These are phyloP conservation scores for Cryptosporidium parvum DNA, from an alignment of 169 alveolate genomes.

Conservation along the genomic window DNA sequence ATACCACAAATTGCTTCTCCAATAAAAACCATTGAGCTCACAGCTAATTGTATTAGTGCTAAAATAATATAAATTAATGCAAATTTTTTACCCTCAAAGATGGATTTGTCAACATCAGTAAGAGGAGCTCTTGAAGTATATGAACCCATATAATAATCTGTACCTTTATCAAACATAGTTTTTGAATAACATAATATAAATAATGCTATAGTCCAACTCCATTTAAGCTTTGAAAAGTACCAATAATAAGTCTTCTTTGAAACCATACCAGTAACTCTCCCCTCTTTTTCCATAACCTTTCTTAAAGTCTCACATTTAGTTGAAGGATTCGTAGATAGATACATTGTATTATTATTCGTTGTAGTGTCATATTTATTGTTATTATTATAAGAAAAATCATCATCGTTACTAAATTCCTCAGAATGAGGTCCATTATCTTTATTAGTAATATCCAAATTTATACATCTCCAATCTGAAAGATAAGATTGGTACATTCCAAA, in stretches of 20 bases:
- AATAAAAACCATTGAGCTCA: conserved; percentile 68
- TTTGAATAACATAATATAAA: conserved; percentile 29
- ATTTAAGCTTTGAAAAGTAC: conserved; percentile 64
- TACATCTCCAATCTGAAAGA: conserved; percentile 17
- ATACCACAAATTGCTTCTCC: conserved; percentile 77
- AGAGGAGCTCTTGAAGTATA: conserved; percentile 58
- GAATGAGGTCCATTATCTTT: neutral
- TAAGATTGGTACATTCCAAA: conserved; percentile 45
- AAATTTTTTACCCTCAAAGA: conserved; percentile 51
- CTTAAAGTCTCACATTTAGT: conserved; percentile 45
- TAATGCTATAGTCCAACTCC: conserved; percentile 63
- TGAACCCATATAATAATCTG: conserved; percentile 72
- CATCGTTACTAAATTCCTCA: neutral
- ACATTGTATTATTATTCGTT: neutral
- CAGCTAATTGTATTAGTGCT: conserved; percentile 18
- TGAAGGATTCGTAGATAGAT: neutral
- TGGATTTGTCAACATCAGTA: conserved; percentile 17
- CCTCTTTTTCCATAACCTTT: conserved; percentile 69
- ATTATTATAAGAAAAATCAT: neutral
- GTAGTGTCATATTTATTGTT: neutral
- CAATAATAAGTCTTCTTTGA: conserved; percentile 48
- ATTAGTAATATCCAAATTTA: neutral
- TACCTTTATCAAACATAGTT: conserved; percentile 71
- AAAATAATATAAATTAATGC: conserved; percentile 24
- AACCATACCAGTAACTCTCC: conserved; percentile 60